Base-by-base conservation (phyloP, 306 rosid genomes). In the Sesbania bispinosa region DNA sequence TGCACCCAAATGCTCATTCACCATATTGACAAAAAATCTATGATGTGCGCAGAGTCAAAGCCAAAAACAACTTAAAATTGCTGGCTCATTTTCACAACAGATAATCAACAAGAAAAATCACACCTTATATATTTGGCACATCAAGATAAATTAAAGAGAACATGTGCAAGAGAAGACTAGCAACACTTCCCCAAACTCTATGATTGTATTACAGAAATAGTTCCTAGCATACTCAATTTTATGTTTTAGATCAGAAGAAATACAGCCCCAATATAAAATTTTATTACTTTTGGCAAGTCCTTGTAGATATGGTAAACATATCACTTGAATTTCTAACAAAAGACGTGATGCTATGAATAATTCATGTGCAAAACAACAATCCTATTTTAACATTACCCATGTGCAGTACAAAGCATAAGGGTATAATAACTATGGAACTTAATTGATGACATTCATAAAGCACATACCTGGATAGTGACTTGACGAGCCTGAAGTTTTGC, bases 11-110 rank as follows among this genome's bases (percentile, higher is more conserved):
- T 67, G 68, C 81, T 93, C 98, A 58, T 81, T 90, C 35, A 77
- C 88, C 90, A 90, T 88, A 80, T 90, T 87, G 21, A 62, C 87
- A 73, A 83, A 90, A 93, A 93, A 0, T 88, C 89, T 13, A 81
- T 73, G 13, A 93, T 80, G 67, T 90, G 90, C 96, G 90, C 58
- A 79, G 59, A 58, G 73, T 68, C 46, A 15, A 82, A 82, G 57
- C 80, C 18, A 48, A 43, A n/a, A 58, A 73, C 57, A 73, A 26
- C 46, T 45, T 54, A 36, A 51, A 61, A 62, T 24, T 45, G 43
- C 47, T 14, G 39, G 35, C 35, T 51, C 43, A 43, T 41, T 67
- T 67, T 59, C 0, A 2, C 41, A 36, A 72, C 14, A 64, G 16
- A 55, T 6, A 20, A 38, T 57, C 75, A 46, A 73, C 16, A 39